These are phyloP conservation scores for Aureobasidium leucospermi DNA, from an alignment of 2,329 filamentous ascomycete species.

Conservation along the genomic window DNA sequence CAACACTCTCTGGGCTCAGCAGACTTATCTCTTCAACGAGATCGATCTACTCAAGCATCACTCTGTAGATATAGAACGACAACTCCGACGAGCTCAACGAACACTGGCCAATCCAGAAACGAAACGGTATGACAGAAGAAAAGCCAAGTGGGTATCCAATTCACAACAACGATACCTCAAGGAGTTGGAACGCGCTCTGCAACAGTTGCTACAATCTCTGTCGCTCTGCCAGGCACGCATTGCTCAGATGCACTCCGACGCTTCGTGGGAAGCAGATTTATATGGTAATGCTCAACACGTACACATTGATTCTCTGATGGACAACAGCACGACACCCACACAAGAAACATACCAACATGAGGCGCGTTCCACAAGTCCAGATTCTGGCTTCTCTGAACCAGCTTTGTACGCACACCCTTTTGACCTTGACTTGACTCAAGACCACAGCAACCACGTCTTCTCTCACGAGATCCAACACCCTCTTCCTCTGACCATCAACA, in stretches of 20 bases:
- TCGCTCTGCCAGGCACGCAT: constrained; percentile 3
- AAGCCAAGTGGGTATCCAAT: constrained; percentile 3
- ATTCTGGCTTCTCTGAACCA: constrained; percentile 9
- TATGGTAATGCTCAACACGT: background rate
- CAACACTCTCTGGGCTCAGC: background rate
- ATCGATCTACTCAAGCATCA: background rate
- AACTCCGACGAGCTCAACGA: background rate
- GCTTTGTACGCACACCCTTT: constrained; percentile 9
- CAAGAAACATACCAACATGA: background rate
- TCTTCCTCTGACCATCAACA: background rate
- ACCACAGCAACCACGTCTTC: background rate
- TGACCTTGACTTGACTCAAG: background rate
- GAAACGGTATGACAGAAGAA: background rate
- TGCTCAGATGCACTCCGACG: background rate
- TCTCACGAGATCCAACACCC: background rate
- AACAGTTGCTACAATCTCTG: background rate
- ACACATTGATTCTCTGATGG: background rate
- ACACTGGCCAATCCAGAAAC: background rate
- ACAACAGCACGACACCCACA: background rate
- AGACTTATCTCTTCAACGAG: constrained; percentile 4
- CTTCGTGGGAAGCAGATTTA: background rate
- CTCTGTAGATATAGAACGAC: background rate
- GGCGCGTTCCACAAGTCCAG: background rate
- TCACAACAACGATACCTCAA: background rate
- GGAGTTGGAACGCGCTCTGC: background rate